Base-by-base conservation (phyloP, 495 filamentous ascomycete species). In the Schizothecium vesticola region DNA sequence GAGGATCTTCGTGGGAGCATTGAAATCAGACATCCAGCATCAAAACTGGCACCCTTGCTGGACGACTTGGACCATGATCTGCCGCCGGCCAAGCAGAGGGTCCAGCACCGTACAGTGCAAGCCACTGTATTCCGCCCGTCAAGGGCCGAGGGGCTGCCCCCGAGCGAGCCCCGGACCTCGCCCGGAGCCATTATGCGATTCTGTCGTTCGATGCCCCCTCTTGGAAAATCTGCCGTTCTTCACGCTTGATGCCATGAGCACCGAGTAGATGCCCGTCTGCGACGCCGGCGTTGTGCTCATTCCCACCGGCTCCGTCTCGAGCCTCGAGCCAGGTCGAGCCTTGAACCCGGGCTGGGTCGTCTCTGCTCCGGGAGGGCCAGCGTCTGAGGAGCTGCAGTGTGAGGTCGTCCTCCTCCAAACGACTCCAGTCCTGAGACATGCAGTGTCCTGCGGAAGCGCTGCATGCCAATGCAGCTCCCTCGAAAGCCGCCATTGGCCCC, bases 361-460 rank as follows among this genome's bases (percentile, higher is more conserved):
- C 16, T 19, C 8, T n/a, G 7, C 16, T 51, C 0, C 33, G 33
- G 33, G 13, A 43, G 33, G 33, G 33, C 33, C 33, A 43, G 43
- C 43, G 43, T n/a, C 43, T 51, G 43, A 51, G 43, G 43, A 51
- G 43, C 43, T 51, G 43, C 43, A 59, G 24, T 60, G 57, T 59
- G 70, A 72, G 67, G 70, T 69, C 59, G 70, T 57, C 59, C 10
- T 55, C 67, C 59, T 66, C 65, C 60, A 67, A 22, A 69, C 36
- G 70, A 67, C 63, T 59, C 60, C 57, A 63, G 61, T 68, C 67
- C 58, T 72, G 70, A 74, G 72, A 74, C 72, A 74, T 74, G 67
- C 72, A 72, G 51, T 23, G 33, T 70, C 69, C 68, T 73, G 71
- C 71, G 57, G 71, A 70, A 71, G 72, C 66, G 70, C 73, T 74